Percentiles rank a stretch among this genome's conserved stretches.
phyloP scores from a whole-genome alignment of 2,329 filamentous ascomycete genomes.

The Pseudopithomyces maydicus region DNA sequence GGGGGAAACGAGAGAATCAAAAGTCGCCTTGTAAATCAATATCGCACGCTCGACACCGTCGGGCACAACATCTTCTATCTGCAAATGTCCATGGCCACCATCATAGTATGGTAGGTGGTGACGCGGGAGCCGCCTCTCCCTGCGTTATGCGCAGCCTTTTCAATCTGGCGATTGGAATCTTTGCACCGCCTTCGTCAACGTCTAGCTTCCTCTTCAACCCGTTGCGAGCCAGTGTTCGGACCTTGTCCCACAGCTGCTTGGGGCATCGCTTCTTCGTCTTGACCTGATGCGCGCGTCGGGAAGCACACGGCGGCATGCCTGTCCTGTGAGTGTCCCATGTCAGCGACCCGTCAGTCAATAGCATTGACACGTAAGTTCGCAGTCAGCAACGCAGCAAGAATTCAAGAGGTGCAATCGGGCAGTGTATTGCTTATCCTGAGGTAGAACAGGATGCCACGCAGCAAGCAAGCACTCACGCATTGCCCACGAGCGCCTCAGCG shows the following conservation, averaged over 20 bases:
- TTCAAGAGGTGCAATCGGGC: background rate
- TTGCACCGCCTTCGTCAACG: background rate
- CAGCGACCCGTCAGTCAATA: background rate
- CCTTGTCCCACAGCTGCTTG: background rate
- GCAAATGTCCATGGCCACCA: no score
- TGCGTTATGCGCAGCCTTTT: background rate
- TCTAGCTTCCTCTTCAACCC: background rate
- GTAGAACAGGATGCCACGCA: background rate
- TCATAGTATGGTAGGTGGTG: no score
- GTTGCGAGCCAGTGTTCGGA: background rate
- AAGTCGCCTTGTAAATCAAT: no score
- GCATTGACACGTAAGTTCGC: background rate
- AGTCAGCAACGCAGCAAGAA: background rate
- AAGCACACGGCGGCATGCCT: background rate
- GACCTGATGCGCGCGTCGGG: background rate
- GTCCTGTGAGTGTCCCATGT: background rate
- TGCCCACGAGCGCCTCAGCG: slow-evolving; percentile 52
- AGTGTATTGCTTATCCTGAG: background rate
- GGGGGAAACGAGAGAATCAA: no score
- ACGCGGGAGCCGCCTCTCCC: background rate
- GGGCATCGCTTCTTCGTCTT: background rate
- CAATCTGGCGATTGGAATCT: background rate
- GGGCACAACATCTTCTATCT: no score
- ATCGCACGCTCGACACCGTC: no score
- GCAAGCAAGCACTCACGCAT: slow-evolving; percentile 4